phyloP scores from a whole-genome alignment of 305 asterid genomes.

The Solanum hybrid region DNA sequence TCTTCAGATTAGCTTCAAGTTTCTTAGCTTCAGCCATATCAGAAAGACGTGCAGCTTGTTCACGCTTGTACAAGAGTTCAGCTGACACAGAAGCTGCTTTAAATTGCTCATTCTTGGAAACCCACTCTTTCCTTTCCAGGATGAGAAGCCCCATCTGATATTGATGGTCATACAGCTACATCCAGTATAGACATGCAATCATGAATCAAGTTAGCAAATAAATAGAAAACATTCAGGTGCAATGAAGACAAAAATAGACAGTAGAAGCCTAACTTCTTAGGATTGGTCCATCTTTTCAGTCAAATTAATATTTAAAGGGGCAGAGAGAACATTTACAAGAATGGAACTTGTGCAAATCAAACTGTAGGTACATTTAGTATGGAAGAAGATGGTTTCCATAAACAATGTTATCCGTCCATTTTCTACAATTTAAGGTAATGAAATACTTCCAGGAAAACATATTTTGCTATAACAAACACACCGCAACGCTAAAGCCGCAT shows the following conservation, averaged over 20 bases:
- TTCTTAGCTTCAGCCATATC: slow-evolving; percentile 61
- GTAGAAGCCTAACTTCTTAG: not conserved
- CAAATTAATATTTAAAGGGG: not conserved
- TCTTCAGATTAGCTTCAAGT: slow-evolving; percentile 73
- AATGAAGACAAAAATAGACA: not conserved
- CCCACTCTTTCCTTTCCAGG: slow-evolving; percentile 80
- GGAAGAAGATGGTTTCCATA: not conserved
- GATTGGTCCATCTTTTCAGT: not conserved
- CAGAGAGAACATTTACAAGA: not conserved
- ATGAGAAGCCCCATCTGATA: slow-evolving; percentile 96
- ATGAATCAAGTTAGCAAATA: not conserved
- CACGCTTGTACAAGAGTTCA: slow-evolving; percentile 49
- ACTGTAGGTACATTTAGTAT: not conserved
- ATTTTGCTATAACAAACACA: not conserved
- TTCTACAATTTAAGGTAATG: not conserved
- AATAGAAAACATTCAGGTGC: slow-evolving; percentile 4
- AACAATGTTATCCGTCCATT: not conserved
- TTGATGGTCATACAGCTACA: slow-evolving; percentile 72
- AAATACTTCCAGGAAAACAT: not conserved
- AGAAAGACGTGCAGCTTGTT: slow-evolving; percentile 54
- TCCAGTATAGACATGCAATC: not conserved
- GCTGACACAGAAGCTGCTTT: slow-evolving; percentile 54
- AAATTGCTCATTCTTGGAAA: slow-evolving; percentile 59
- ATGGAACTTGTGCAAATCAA: not conserved
- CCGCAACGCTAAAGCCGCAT: not conserved